Evolutionary conservation across 257 asterid genomes (phyloP), one percentile per base, ranked within the genome.

Genomic region (Parsonsia alboflavescens): DNA sequence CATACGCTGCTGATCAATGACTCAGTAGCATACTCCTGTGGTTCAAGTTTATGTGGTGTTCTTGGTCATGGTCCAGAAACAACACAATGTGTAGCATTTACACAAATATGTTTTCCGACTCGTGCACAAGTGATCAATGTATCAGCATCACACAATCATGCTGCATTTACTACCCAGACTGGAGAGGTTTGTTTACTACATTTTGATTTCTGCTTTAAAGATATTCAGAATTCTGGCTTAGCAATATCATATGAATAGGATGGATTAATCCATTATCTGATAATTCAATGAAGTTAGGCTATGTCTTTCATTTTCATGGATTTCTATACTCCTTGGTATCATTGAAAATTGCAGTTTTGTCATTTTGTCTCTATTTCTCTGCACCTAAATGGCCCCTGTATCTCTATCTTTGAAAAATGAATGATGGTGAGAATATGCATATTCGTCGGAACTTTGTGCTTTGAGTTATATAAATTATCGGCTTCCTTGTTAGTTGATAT

Each of bases 1-100:
- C 97, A 91, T 80, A 90, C 95, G 1, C 79, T 91, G 89, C 84
- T 91, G 88, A 85, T 91, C 83, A 85, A 84, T 22, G 83, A 87
- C 68, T 82, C 79, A 66, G 84, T 75, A 16, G 97, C 82, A 36
- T 91, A 88, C 85, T 91, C 96, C 46, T 89, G 96, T 67, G 97
- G 97, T 69, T 91, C 97, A 79, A 86, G 96, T 83, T 81, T 91
- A 77, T 91, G 96, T 33, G 97, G 97, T 24, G 96, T 91, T 76
- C 97, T 91, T 80, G 96, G 97, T 80, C 97, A 91, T 76, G 97
- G 97, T 74, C 84, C 90, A 46, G 95, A 91, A 83, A 84, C 86
- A 73, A 91, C 94, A 19, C 93, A 87, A 75, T 86, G 91, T 87
- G 90, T 81, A 70, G 82, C 87, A 78, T 91, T 91, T 80, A 83